Evolutionary conservation across 306 rosid genomes (phyloP).

Genomic region (Cucumis hystrix): DNA sequence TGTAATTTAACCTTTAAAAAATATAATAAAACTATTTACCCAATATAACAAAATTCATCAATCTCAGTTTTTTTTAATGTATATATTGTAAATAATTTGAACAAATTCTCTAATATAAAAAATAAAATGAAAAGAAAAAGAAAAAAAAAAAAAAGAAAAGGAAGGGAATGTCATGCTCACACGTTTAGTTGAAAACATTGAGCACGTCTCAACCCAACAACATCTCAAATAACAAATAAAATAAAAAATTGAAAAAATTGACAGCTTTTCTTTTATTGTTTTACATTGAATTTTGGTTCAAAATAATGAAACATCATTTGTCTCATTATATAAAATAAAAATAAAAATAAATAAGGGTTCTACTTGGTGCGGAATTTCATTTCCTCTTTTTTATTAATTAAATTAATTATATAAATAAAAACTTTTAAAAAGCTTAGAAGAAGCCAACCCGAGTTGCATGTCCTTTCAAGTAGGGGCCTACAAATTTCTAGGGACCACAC

Average conservation of each 20-base stretch:
- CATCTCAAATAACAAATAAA: not conserved
- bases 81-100: too few species aligned
- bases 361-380: not conserved
- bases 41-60: too few species aligned
- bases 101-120: too few species aligned
- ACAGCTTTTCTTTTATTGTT: not conserved
- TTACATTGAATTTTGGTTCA: not conserved
- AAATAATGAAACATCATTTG: slow-evolving; percentile 2
- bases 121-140: too few species aligned
- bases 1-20: too few species aligned
- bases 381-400: not conserved
- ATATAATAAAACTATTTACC: too few species aligned
- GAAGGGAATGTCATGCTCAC: not conserved
- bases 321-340: slow-evolving; percentile 5
- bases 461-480: slow-evolving; percentile 1
- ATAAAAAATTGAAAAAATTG: not conserved
- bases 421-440: not conserved
- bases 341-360: not conserved
- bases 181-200: not conserved
- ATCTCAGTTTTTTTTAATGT: too few species aligned
- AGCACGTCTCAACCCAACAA: not conserved
- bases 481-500: not conserved
- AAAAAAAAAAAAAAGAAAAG: too few species aligned
- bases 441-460: not conserved
- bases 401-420: not conserved